These are phyloP conservation scores for Aegilops speltoides DNA, from an alignment of 176 grass and related monocot genomes.

Conservation along the genomic window DNA sequence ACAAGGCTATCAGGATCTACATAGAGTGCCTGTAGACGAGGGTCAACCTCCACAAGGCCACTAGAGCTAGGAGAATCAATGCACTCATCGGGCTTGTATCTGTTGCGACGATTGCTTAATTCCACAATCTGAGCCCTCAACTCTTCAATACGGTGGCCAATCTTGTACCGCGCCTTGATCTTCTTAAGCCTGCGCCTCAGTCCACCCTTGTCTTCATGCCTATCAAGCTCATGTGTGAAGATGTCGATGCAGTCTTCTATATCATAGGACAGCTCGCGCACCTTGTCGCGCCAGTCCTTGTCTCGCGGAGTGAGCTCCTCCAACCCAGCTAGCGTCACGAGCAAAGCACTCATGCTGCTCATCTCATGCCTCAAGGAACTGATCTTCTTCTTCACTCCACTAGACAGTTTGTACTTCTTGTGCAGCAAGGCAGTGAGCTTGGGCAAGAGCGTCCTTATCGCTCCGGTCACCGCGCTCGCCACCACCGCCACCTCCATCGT, in stretches of 20 bases:
- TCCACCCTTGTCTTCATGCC: not conserved
- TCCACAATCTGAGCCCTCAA: not conserved
- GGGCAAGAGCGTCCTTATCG: not conserved
- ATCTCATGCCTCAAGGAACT: conserved; percentile 16
- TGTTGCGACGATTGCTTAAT: not conserved
- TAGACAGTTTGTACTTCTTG: not conserved
- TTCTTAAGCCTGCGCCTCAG: not conserved
- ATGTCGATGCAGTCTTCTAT: conserved; percentile 30
- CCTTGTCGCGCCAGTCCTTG: not conserved
- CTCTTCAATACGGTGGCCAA: not conserved
- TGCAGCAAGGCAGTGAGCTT: conserved; percentile 15
- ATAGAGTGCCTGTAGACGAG: not conserved
- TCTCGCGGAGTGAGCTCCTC: not conserved
- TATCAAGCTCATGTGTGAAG: not conserved
- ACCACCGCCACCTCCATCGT: conserved; percentile 6
- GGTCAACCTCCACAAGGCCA: not conserved
- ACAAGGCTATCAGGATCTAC: not conserved
- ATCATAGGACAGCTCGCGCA: conserved; percentile 22
- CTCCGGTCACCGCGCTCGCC: not conserved
- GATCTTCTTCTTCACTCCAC: not conserved
- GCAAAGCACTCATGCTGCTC: conserved; percentile 23
- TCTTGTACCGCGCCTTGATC: not conserved
- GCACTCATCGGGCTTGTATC: not conserved
- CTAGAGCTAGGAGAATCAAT: not conserved
- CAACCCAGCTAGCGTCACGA: not conserved